A percentile compares a stretch with the other conserved stretches of the same genome.
These are phyloP conservation scores for Fusarium musae DNA, from an alignment of 2,329 filamentous ascomycete genomes.

Conservation along the genomic window DNA sequence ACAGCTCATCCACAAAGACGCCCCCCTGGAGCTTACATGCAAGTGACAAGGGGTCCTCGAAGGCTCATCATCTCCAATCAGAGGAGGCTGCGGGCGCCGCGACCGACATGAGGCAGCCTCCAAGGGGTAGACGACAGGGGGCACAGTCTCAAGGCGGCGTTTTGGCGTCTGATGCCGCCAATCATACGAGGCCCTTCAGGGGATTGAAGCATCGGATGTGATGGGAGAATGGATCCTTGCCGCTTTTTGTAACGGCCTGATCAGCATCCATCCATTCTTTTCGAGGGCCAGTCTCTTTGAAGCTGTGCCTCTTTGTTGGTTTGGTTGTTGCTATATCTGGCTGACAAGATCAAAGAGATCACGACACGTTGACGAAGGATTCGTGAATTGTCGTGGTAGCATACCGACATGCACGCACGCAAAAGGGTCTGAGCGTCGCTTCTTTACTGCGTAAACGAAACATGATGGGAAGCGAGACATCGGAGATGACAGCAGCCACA, in stretches of 20 bases:
- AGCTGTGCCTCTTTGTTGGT: slow-evolving; percentile 24
- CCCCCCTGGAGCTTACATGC: slow-evolving; percentile 26
- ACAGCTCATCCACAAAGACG: slow-evolving; percentile 28
- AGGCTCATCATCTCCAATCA: slow-evolving; percentile 32
- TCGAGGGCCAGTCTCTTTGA: slow-evolving; percentile 18
- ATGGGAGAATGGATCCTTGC: slow-evolving; percentile 36
- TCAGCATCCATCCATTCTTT: slow-evolving; percentile 33
- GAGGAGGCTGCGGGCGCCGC: slow-evolving; percentile 39
- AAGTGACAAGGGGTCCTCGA: slow-evolving; percentile 29
- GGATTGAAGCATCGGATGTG: slow-evolving; percentile 35
- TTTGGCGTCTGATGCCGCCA: slow-evolving; percentile 40
- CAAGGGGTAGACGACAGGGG: slow-evolving; percentile 32
- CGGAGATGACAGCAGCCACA: slow-evolving; percentile 21
- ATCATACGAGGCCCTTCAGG: slow-evolving; percentile 39
- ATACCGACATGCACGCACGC: not conserved
- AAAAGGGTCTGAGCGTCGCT: not conserved
- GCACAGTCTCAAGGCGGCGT: slow-evolving; percentile 29
- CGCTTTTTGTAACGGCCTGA: slow-evolving; percentile 41
- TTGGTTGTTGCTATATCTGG: slow-evolving; percentile 24
- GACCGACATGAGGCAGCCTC: slow-evolving; percentile 35
- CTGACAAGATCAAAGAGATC: slow-evolving; percentile 17
- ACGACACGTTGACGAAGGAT: slow-evolving; percentile 23
- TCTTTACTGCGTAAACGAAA: slow-evolving; percentile 27
- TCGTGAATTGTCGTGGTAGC: slow-evolving; percentile 7
- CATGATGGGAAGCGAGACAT: slow-evolving; percentile 32